Percentiles rank a stretch among this genome's conserved stretches.
phyloP scores from a whole-genome alignment of 2,329 filamentous ascomycete species.

The Sporothrix globosa region DNA sequence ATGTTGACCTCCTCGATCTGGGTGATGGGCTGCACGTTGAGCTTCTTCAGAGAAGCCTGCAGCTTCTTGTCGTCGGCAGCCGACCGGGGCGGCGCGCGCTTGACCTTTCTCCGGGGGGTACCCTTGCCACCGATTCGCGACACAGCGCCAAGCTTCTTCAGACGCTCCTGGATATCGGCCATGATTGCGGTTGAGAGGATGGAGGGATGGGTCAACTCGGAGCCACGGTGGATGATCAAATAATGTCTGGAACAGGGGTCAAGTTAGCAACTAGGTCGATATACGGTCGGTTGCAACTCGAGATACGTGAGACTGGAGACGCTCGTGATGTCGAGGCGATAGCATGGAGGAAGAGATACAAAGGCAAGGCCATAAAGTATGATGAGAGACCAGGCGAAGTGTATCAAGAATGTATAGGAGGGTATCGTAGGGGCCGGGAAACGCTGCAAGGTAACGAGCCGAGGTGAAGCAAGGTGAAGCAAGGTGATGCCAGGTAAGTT shows the following conservation, averaged over 20 bases:
- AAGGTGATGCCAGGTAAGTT: background rate
- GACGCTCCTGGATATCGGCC: conserved; percentile 61
- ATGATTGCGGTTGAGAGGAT: conserved; percentile 44
- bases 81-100: conserved; percentile 92
- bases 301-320: background rate
- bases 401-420: background rate
- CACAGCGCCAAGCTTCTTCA: conserved; percentile 61
- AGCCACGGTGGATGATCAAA: conserved; percentile 30
- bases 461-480: background rate
- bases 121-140: conserved; percentile 87
- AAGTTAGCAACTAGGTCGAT: background rate
- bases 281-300: background rate
- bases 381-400: background rate
- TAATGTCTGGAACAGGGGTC: background rate
- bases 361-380: background rate
- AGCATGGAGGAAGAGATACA: background rate
- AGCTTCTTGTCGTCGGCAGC: conserved; percentile 99
- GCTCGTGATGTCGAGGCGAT: background rate
- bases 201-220: conserved; percentile 29
- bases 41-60: conserved; percentile 95
- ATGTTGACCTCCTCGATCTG: conserved; percentile 99
- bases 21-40: conserved; percentile 99
- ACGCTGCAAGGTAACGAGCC: background rate
- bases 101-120: conserved; percentile 95
- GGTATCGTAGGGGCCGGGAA: background rate